These are phyloP conservation scores for Zangia roseola DNA, from an alignment of 768 basidiomycete species.

Conservation along the genomic window DNA sequence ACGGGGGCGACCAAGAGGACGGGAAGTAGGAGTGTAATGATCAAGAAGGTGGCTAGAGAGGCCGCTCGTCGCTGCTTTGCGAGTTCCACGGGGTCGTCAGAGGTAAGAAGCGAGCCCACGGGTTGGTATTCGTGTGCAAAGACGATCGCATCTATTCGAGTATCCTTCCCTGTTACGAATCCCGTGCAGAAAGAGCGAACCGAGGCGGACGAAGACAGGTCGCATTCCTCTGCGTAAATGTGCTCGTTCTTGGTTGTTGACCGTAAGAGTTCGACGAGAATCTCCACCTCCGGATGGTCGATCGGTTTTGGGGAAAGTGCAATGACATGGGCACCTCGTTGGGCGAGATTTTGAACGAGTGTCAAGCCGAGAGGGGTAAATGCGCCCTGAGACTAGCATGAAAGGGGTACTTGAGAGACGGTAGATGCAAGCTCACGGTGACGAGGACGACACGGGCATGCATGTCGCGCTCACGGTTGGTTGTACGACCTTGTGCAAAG, in stretches of 20 bases:
- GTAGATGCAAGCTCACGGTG: constrained; percentile 48
- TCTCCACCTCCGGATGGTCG: constrained; percentile 44
- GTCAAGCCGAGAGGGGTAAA: constrained; percentile 75
- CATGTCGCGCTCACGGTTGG: constrained; percentile 70
- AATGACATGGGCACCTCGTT: constrained; percentile 77
- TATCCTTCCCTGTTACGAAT: constrained; percentile 64
- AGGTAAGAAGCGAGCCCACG: constrained; percentile 48
- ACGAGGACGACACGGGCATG: constrained; percentile 70
- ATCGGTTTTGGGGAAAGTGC: constrained; percentile 64
- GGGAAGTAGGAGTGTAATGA: constrained; percentile 78
- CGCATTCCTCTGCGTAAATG: constrained; percentile 79
- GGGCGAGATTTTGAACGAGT: constrained; percentile 61
- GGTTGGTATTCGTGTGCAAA: constrained; percentile 76
- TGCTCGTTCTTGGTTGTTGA: constrained; percentile 69
- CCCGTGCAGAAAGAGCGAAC: constrained; percentile 67
- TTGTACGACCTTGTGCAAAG: constrained; percentile 68
- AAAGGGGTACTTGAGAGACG: background rate
- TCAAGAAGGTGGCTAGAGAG: constrained; percentile 72
- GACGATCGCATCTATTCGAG: constrained; percentile 74
- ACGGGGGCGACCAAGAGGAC: constrained; percentile 75
- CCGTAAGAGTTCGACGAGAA: constrained; percentile 66
- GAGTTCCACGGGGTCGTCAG: constrained; percentile 29
- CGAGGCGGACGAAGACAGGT: constrained; percentile 62
- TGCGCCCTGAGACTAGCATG: constrained; percentile 49
- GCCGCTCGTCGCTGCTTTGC: constrained; percentile 43